phyloP scores from a whole-genome alignment of 208 protist genomes.

The Acanthamoeba castellanii region DNA sequence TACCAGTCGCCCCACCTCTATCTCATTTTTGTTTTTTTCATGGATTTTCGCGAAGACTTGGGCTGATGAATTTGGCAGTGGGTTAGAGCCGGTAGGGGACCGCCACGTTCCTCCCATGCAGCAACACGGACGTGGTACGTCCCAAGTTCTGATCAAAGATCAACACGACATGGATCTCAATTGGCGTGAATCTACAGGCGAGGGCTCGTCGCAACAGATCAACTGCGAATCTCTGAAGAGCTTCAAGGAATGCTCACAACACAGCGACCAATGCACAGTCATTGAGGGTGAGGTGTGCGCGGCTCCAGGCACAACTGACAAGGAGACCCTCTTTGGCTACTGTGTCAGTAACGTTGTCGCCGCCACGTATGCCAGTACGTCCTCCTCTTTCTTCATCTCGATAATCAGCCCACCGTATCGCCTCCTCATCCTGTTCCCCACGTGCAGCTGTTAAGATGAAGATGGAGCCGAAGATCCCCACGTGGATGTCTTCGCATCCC shows the following conservation, averaged over 20 bases:
- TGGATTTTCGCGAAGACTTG: background rate
- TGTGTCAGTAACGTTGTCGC: constrained; percentile 26
- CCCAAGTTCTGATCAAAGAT: no score
- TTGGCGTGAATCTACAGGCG: background rate
- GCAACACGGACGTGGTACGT: no score
- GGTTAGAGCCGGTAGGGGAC: background rate
- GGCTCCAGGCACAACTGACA: background rate
- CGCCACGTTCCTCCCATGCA: background rate
- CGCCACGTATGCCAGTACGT: constrained; percentile 12
- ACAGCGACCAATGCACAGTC: background rate
- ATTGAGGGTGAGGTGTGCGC: constrained; percentile 12
- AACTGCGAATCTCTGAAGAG: constrained; percentile 1
- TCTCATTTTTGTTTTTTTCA: background rate
- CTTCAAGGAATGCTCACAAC: background rate
- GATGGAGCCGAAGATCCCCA: constrained; percentile 43
- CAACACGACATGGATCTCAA: no score
- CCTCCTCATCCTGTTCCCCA: background rate
- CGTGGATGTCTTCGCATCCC: constrained; percentile 61
- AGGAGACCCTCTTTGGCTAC: constrained; percentile 36
- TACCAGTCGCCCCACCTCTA: background rate
- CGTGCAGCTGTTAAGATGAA: background rate
- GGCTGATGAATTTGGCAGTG: background rate
- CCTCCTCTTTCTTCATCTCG: background rate
- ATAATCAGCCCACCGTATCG: background rate
- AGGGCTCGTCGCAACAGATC: background rate